Evolutionary conservation across 192 early-diverging fungal genomes (phyloP).

Genomic region (Phycomyces nitens): DNA sequence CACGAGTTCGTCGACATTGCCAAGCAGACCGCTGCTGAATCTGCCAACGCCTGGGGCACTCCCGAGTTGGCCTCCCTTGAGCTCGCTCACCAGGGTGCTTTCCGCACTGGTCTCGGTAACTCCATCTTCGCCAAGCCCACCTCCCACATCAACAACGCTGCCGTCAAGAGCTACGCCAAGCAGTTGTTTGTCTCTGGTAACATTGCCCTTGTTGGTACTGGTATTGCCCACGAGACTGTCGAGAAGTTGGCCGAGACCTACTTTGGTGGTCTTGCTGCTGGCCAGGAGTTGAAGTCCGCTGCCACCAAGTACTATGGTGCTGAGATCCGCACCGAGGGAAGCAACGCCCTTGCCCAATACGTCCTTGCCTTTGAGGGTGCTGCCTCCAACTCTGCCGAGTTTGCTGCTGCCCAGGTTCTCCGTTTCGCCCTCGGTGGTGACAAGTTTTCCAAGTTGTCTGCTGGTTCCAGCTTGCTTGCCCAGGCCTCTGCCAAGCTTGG

Average conservation of each 20-base stretch:
- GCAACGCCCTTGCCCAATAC: conserved; percentile 55
- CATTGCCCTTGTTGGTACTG: conserved; percentile 82
- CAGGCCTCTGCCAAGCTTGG: conserved; percentile 55
- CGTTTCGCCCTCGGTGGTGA: conserved; percentile 59
- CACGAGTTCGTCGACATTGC: conserved; percentile 83
- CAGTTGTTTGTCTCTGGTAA: conserved; percentile 67
- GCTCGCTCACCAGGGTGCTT: conserved; percentile 84
- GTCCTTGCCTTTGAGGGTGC: conserved; percentile 81
- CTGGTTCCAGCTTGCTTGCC: conserved; percentile 61
- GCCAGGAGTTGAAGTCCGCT: conserved; percentile 16
- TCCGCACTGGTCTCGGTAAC: conserved; percentile 94
- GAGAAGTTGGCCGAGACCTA: conserved; percentile 59
- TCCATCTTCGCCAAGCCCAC: conserved; percentile 78
- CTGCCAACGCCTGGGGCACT: conserved; percentile 57
- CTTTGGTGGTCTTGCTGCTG: conserved; percentile 39
- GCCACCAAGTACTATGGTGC: conserved; percentile 80
- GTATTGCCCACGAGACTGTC: conserved; percentile 73
- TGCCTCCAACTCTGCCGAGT: conserved; percentile 53
- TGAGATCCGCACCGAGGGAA: conserved; percentile 72
- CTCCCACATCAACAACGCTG: conserved; percentile 59
- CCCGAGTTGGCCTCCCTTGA: conserved; percentile 69
- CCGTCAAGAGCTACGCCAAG: conserved; percentile 71
- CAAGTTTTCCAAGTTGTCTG: conserved; percentile 59
- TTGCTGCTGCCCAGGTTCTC: conserved; percentile 63
- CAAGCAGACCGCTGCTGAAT: conserved; percentile 60